Percentiles rank a stretch among this genome's conserved stretches.
These are phyloP conservation scores for Cochlearia excelsa DNA, from an alignment of 345 rosid genomes.

Conservation along the genomic window DNA sequence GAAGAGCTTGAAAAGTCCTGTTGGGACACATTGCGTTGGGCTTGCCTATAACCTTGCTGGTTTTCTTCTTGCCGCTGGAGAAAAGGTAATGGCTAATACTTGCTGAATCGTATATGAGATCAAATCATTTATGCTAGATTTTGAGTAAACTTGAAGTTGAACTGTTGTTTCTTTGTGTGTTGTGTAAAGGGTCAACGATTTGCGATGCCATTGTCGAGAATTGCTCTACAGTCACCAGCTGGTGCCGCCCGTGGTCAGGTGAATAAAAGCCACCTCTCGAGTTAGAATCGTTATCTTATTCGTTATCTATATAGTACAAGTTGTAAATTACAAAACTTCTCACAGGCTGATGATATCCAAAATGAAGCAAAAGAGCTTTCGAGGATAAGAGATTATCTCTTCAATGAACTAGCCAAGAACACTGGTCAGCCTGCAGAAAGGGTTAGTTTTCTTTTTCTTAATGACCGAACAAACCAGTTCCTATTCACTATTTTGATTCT, in stretches of 20 bases:
- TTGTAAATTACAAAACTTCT: conserved; percentile 4
- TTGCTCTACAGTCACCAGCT: conserved; percentile 65
- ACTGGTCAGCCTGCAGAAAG: conserved; percentile 80
- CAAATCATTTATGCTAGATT: background rate
- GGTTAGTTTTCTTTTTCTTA: conserved; percentile 42
- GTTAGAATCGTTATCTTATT: background rate
- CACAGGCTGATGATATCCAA: conserved; percentile 73
- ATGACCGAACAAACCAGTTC: background rate
- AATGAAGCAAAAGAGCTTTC: conserved; percentile 83
- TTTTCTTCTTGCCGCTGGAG: conserved; percentile 84
- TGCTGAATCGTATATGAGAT: background rate
- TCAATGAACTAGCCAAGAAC: conserved; percentile 63
- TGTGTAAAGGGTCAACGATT: conserved; percentile 55
- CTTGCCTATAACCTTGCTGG: conserved; percentile 80
- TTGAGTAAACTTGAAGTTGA: background rate
- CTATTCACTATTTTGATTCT: background rate
- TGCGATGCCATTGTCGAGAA: conserved; percentile 73
- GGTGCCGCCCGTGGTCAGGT: conserved; percentile 92
- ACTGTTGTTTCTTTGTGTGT: background rate
- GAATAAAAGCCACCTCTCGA: conserved; percentile 13
- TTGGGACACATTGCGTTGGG: conserved; percentile 75
- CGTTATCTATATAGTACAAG: background rate
- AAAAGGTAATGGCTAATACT: conserved; percentile 51
- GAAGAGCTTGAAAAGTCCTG: conserved; percentile 78
- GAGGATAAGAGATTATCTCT: conserved; percentile 73